These are phyloP conservation scores for Ustilago xerochloae DNA, from an alignment of 1,284 basidiomycete species.

Conservation along the genomic window DNA sequence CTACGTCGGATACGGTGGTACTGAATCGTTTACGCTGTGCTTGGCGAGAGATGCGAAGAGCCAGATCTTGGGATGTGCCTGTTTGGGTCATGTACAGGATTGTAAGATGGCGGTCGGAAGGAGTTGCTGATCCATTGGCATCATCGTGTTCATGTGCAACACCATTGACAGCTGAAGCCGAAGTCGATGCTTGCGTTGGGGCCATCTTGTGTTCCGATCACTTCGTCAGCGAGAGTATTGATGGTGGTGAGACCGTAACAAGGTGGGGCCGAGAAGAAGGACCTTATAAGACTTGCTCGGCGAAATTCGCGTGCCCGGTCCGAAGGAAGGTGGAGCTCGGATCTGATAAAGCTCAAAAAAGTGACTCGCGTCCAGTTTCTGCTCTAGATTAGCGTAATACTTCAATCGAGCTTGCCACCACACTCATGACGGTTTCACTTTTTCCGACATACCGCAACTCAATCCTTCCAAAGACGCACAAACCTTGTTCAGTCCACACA, in stretches of 20 bases:
- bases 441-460: no score
- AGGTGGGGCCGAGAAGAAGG: neutral
- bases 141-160: neutral
- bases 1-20: constrained; percentile 27
- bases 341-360: constrained; percentile 7
- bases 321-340: neutral
- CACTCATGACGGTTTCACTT: no score
- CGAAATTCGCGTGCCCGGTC: constrained; percentile 18
- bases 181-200: constrained; percentile 10
- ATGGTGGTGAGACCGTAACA: neutral
- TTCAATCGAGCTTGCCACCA: neutral
- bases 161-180: neutral
- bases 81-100: constrained; percentile 65
- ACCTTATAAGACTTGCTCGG: constrained; percentile 9
- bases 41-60: constrained; percentile 50
- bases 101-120: constrained; percentile 33
- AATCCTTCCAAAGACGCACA: no score
- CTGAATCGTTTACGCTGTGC: constrained; percentile 49
- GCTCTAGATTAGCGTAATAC: neutral
- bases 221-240: neutral
- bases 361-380: neutral
- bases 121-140: no score
- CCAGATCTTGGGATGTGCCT: constrained; percentile 61
- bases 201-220: neutral
- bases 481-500: no score